Percentiles rank a stretch among this genome's conserved stretches.
These are phyloP conservation scores for Parathielavia hyrcaniae DNA, from an alignment of 495 filamentous ascomycete species.

Conservation along the genomic window DNA sequence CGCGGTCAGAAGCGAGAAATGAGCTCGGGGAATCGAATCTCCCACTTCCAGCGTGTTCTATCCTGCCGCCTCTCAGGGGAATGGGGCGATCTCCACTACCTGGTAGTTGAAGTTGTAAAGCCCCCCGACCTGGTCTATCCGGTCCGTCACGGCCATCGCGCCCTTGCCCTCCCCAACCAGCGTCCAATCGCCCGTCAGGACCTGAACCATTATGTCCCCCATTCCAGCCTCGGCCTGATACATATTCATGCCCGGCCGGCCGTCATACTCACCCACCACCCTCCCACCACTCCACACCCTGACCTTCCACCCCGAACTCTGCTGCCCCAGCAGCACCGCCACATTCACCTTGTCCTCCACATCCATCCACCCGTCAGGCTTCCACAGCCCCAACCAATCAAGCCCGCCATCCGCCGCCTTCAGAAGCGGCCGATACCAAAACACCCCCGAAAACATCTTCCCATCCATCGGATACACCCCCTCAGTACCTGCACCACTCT, in stretches of 20 bases:
- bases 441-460: background rate
- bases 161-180: conserved; percentile 8
- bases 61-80: no score
- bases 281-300: background rate
- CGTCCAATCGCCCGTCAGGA: background rate
- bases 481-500: background rate
- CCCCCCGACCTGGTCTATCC: background rate
- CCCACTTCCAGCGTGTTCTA: background rate
- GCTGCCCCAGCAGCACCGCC: background rate
- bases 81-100: conserved; percentile 9
- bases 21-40: background rate
- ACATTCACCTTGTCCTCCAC: conserved; percentile 3
- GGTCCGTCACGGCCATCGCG: background rate
- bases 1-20: background rate
- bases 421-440: conserved; percentile 7
- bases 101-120: conserved; percentile 16
- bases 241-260: conserved; percentile 2
- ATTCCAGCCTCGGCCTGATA: background rate
- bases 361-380: background rate
- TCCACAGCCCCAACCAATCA: conserved; percentile 2
- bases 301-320: background rate
- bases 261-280: background rate
- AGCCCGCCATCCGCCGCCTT: background rate
- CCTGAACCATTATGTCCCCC: conserved; percentile 5
- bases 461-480: background rate